Base-by-base conservation (phyloP, 768 basidiomycete genomes). In the Termitomyces sp. region DNA sequence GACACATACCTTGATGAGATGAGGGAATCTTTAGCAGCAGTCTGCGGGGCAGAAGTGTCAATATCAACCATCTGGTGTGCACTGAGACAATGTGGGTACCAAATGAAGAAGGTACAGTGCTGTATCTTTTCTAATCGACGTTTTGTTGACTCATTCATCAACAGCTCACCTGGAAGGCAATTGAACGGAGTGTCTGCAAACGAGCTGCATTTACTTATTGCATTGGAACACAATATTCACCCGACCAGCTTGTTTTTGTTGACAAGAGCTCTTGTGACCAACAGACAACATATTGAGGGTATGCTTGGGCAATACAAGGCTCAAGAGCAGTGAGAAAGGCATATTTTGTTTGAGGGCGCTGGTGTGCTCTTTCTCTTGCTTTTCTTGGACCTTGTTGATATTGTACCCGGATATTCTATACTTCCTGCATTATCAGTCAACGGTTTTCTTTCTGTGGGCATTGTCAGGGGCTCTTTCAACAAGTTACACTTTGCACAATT, bases 361-460 rank as follows among this genome's bases (percentile, higher is more conserved):
- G n/a, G n/a, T n/a, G n/a, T n/a, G n/a, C n/a, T n/a, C n/a, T n/a
- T n/a, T n/a, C n/a, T n/a, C n/a, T n/a, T n/a, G n/a, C n/a, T n/a
- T n/a, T n/a, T n/a, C n/a, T n/a, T n/a, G n/a, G n/a, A n/a, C n/a
- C n/a, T n/a, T n/a, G n/a, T n/a, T n/a, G n/a, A n/a, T n/a, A n/a
- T n/a, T n/a, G n/a, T n/a, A n/a, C n/a, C n/a, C n/a, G n/a, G n/a
- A 25, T 73, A 68, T 50, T 73, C 71, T 0, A 60, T 74, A 3
- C 60, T 73, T 3, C 72, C 70, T 7, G 69, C 68, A n/a, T 9
- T 73, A 0, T 68, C 71, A 4, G 62, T 73, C 2, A 59, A 68
- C 48, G 73, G 74, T 6, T 61, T 74, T 10, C 11, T 73, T 2
- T 50, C 64, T 52, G 42, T 66, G 1, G 58, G 66, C 7, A 64